phyloP scores from a whole-genome alignment of 352 stramenopile species.

The Phytopythium aichiense region DNA sequence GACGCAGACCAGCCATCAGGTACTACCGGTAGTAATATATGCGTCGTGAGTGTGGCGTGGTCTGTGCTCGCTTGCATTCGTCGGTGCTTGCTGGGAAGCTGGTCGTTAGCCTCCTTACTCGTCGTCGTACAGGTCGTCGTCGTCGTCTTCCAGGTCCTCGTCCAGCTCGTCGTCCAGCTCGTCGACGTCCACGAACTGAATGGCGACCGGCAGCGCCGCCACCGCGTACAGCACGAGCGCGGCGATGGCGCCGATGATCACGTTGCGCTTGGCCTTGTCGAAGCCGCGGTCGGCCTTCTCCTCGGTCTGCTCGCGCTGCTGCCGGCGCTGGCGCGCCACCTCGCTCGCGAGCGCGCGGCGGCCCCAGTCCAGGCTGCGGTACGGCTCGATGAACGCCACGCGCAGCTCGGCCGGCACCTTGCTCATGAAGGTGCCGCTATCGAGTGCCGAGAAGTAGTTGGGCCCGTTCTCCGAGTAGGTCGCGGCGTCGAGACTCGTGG shows the following conservation, averaged over 20 bases:
- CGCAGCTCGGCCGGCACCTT: constrained; percentile 54
- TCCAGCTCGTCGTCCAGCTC: constrained; percentile 35
- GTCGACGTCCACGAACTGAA: constrained; percentile 44
- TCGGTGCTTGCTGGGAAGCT: not conserved
- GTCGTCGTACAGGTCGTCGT: constrained; percentile 18
- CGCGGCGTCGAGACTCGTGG: constrained; percentile 29
- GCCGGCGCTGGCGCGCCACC: constrained; percentile 41
- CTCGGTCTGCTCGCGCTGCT: constrained; percentile 23
- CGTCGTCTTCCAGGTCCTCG: constrained; percentile 32
- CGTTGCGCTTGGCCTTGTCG: constrained; percentile 75
- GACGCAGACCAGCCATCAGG: not conserved
- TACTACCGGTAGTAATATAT: constrained; percentile 6
- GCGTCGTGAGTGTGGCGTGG: not conserved
- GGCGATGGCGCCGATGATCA: constrained; percentile 70
- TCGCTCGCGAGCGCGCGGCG: constrained; percentile 62
- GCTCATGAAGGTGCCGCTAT: constrained; percentile 57
- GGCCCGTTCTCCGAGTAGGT: constrained; percentile 69
- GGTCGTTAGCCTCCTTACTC: not conserved
- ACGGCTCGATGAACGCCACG: constrained; percentile 71
- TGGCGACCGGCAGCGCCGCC: constrained; percentile 51
- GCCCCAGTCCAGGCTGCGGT: constrained; percentile 81
- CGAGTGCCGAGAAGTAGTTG: constrained; percentile 60
- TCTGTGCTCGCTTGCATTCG: constrained; percentile 1
- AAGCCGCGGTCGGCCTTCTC: constrained; percentile 24
- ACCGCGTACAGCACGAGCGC: constrained; percentile 72